Conservation (phyloP, 2,329 filamentous ascomycete genomes). For the Colletotrichum spinosum region DNA sequence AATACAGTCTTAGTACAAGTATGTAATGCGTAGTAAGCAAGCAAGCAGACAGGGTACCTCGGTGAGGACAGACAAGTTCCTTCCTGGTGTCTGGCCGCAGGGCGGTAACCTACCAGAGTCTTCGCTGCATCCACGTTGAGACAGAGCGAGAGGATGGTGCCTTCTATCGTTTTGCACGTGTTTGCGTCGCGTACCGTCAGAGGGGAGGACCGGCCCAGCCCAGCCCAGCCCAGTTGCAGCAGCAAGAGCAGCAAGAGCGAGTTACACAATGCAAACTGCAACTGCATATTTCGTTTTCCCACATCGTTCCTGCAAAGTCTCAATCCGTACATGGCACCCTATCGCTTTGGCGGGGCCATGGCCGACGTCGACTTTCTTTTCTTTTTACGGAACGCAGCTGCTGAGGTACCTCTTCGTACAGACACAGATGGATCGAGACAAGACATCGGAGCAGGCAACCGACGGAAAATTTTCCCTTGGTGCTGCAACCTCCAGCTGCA, state of each 20-base stretch:
- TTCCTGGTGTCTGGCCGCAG: neutral
- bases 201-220: neutral
- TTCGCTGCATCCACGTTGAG: constrained; percentile 31
- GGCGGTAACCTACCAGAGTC: constrained; percentile 23
- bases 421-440: neutral
- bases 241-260: neutral
- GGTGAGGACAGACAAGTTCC: neutral
- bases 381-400: too few species aligned
- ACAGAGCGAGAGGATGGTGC: constrained; percentile 17
- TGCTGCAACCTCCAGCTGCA: constrained; percentile 19
- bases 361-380: too few species aligned
- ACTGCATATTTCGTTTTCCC: constrained; percentile 15
- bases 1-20: neutral
- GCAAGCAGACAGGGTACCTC: neutral
- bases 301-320: neutral
- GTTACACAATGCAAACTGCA: neutral
- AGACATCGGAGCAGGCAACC: constrained; percentile 19
- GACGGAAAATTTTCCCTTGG: constrained; percentile 28
- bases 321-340: neutral
- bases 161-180: constrained; percentile 25
- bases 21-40: neutral
- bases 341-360: too few species aligned
- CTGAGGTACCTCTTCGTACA: too few species aligned
- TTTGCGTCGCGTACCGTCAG: constrained; percentile 20
- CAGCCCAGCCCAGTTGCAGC: neutral